Evolutionary conservation across 2,329 filamentous ascomycete genomes (phyloP).

Genomic region (Sporothrix pseudoabietina): DNA sequence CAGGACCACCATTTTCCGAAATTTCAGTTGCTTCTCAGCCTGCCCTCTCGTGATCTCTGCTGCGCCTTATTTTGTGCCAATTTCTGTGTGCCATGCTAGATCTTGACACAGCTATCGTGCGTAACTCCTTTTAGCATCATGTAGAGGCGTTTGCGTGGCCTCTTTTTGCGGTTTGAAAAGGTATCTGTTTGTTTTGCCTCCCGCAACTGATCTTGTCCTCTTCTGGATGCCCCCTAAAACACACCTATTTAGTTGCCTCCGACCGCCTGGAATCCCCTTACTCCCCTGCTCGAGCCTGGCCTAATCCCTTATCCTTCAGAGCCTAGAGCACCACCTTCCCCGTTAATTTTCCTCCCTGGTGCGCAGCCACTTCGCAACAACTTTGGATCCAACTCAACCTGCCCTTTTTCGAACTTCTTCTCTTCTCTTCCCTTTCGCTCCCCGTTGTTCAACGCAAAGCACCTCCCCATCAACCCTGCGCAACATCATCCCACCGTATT

Average conservation of each 20-base stretch:
- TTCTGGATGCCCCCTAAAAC: not conserved
- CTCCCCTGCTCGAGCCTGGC: not conserved
- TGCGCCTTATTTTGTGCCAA: not conserved
- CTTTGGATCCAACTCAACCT: not conserved
- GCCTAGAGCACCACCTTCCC: slow-evolving; percentile 3
- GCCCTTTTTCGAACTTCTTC: not conserved
- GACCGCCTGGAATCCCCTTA: not conserved
- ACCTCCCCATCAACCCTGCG: slow-evolving; percentile 10
- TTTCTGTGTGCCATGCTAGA: not conserved
- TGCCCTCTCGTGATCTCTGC: not conserved
- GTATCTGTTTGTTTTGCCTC: slow-evolving; percentile 5
- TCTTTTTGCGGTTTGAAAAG: not conserved
- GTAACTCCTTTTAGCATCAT: not conserved
- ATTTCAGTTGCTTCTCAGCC: not conserved
- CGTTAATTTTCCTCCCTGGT: slow-evolving; percentile 12
- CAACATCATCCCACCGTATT: slow-evolving; percentile 4
- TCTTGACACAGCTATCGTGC: not conserved
- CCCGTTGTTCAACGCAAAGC: not conserved
- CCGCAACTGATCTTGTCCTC: slow-evolving; percentile 11
- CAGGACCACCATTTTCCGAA: not conserved
- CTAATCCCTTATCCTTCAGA: not conserved
- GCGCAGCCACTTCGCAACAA: slow-evolving; percentile 10
- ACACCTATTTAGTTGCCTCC: not conserved
- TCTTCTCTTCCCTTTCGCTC: not conserved
- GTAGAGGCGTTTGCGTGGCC: not conserved